Base-by-base conservation (phyloP, 768 basidiomycete species). In the Mycena crocata region DNA sequence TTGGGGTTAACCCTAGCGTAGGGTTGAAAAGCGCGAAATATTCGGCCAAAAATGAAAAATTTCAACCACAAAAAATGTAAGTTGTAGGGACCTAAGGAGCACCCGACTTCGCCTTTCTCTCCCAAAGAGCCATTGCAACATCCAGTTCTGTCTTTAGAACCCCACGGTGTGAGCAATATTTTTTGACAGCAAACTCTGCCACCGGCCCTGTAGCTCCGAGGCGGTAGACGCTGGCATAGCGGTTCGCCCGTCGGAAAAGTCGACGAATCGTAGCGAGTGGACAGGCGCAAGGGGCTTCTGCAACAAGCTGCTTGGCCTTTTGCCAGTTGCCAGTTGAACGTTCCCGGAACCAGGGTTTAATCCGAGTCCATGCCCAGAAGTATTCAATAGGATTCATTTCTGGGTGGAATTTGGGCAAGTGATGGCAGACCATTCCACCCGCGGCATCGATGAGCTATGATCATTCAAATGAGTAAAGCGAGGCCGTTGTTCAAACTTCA, bases 331-430 rank as follows among this genome's bases (percentile, higher is more conserved):
- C 51, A 23, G 35, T 54, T 2, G 51, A 54, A 12, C 34, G 51
- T 23, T 54, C 51, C 3, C 51, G 34, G 51, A 54, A 54, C 32
- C 34, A 54, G 8, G 21, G 32, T 24, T 54, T 54, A 5, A 54
- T 32, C 37, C 37, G 17, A 17, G 37, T 14, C 51, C 51, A 54
- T 2, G 34, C 50, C 50, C 50, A 51, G 50, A 51, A 51, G 32
- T 51, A 51, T 32, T 51, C 50, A n/a, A 51, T 51, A 9, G 50
- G 50, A 21, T 51, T 51, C 50, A 51, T 51, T n/a, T 51, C 50
- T 3, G 50, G 50, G 50, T 51, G 50, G 21, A 51, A 51, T 26
- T 51, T 51, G 6, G 50, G 50, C 5, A 51, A 31, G 24, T 31
- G 32, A 51, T 51, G 50, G 50, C 50, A 54, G 7, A 54, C 21